These are phyloP conservation scores for Dictyostelium firmibasis DNA, from an alignment of 78 protist species.

Conservation along the genomic window DNA sequence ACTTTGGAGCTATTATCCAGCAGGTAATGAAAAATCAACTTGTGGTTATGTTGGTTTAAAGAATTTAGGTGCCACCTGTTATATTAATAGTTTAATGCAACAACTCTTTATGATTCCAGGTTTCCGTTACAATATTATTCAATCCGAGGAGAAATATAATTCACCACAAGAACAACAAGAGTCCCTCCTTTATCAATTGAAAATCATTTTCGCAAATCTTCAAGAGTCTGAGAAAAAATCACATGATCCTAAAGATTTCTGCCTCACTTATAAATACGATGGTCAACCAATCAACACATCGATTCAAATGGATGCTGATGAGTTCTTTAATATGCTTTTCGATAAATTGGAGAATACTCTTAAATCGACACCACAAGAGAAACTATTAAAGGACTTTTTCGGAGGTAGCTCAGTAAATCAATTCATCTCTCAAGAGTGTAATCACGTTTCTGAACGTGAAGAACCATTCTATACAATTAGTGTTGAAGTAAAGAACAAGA, in stretches of 20 bases:
- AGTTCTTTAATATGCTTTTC: slow-evolving; percentile 80
- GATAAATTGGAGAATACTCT: slow-evolving; percentile 77
- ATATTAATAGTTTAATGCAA: slow-evolving; percentile 91
- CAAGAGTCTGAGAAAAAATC: slow-evolving; percentile 83
- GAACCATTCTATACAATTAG: slow-evolving; percentile 83
- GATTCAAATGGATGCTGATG: slow-evolving; percentile 88
- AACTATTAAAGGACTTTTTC: slow-evolving; percentile 56
- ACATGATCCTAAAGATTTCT: slow-evolving; percentile 83
- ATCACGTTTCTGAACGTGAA: slow-evolving; percentile 86
- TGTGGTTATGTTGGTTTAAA: slow-evolving; percentile 90
- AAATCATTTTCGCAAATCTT: slow-evolving; percentile 76
- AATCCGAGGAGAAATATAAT: slow-evolving; percentile 17
- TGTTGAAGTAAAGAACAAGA: slow-evolving; percentile 81
- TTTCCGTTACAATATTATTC: slow-evolving; percentile 74
- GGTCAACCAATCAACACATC: slow-evolving; percentile 79
- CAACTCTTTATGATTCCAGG: slow-evolving; percentile 85
- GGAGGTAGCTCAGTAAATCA: slow-evolving; percentile 84
- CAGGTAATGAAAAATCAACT: slow-evolving; percentile 75
- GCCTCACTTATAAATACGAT: slow-evolving; percentile 72
- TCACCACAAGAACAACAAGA: slow-evolving; percentile 32
- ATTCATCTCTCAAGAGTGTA: slow-evolving; percentile 77
- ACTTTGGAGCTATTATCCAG: slow-evolving; percentile 79
- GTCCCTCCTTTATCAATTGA: slow-evolving; percentile 63
- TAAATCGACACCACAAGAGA: slow-evolving; percentile 70
- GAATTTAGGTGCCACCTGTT: slow-evolving; percentile 95